Base-by-base conservation (phyloP, 495 filamentous ascomycete species). In the Venustampulla echinocandica region DNA sequence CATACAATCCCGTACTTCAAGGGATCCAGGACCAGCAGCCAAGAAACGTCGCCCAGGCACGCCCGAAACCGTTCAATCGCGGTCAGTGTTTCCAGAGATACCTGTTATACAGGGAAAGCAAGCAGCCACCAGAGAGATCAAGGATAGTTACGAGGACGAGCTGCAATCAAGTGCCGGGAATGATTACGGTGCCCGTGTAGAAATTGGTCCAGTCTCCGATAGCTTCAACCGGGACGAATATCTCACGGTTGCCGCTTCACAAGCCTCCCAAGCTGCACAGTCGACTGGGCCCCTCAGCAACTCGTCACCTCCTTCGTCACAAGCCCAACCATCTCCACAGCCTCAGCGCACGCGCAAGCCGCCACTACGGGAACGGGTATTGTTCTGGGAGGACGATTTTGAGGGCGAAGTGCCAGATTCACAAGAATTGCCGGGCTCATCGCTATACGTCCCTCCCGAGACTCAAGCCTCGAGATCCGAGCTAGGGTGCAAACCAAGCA, bases 111-210 rank as follows among this genome's bases (percentile, higher is more conserved):
- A 42, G 40, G 30, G 10, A 4, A 22, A 15, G 5, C 7, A 30
- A 30, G n/a, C 27, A n/a, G 7, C 27, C 27, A 6, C n/a, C 3
- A 42, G 10, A 2, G 52, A 55, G 27, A 53, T 55, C 15, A 46
- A 53, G 37, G 56, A 59, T 53, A 59, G 52, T 15, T 59, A 52
- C 52, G 52, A 59, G 44, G 49, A 58, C n/a, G 47, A 52, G 6
- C 21, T 42, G 34, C 4, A 40, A 11, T 33, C 37, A 17, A 50
- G 46, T 20, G 17, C 14, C 15, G 15, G 10, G 10, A 25, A 17
- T 14, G 20, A 14, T 44, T 22, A 4, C 10, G 19, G 30, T 0
- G 25, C 38, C 2, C 22, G 14, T 5, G 56, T 59, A 10, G 52
- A 55, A 30, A 49, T 59, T 20, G 36, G 23, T 13, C 9, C 14